Evolutionary conservation across 1,139 yeast genomes (phyloP).

Genomic region (Candida frijolesensis): DNA sequence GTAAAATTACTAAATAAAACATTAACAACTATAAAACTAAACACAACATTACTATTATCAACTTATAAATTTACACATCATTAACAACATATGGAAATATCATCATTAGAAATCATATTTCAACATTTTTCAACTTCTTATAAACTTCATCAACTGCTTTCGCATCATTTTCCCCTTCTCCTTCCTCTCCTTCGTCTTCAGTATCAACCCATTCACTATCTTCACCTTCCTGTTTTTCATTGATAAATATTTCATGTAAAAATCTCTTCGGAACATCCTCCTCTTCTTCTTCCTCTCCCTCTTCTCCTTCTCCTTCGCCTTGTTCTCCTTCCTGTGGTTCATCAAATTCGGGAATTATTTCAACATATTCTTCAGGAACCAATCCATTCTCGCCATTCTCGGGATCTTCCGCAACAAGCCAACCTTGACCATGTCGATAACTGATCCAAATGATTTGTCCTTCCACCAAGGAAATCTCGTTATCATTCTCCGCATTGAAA

Average conservation of each 20-base stretch:
- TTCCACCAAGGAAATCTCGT: constrained; percentile 75
- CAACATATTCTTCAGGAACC: constrained; percentile 94
- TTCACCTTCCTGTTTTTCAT: constrained; percentile 18
- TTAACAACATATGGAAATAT: neutral
- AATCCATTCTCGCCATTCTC: constrained; percentile 82
- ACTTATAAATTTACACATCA: neutral
- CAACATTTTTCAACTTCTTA: constrained; percentile 4
- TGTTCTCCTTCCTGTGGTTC: constrained; percentile 20
- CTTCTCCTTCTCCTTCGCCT: constrained; percentile 17
- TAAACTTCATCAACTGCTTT: constrained; percentile 4
- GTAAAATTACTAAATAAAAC: neutral
- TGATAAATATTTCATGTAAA: constrained; percentile 42
- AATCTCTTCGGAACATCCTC: constrained; percentile 51
- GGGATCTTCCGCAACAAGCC: constrained; percentile 93
- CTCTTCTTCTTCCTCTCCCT: constrained; percentile 17
- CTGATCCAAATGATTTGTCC: constrained; percentile 87
- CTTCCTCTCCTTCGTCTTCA: constrained; percentile 15
- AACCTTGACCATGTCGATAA: constrained; percentile 96
- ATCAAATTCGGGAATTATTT: constrained; percentile 36
- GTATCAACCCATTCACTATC: constrained; percentile 45
- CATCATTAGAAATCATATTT: constrained; percentile 4
- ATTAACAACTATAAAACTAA: neutral
- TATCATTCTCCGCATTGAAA: constrained; percentile 90
- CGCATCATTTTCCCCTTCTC: neutral
- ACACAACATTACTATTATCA: neutral